phyloP scores from a whole-genome alignment of 345 rosid species.

The Gossypium arboreum region DNA sequence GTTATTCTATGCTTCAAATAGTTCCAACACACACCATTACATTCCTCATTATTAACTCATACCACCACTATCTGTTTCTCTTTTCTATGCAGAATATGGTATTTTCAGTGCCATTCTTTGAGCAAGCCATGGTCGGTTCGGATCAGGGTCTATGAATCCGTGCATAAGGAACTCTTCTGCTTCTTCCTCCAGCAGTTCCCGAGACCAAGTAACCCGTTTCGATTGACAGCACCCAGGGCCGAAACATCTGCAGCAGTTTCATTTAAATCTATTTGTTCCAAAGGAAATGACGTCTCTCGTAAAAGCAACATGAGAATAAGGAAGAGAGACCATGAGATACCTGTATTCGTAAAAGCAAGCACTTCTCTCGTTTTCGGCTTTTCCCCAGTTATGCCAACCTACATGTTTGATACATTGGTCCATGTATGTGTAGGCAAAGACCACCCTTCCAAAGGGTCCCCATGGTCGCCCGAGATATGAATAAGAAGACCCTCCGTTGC shows the following conservation, averaged over 20 bases:
- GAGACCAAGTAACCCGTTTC: slow-evolving; percentile 70
- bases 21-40: neutral
- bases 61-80: neutral
- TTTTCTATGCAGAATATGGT: slow-evolving; percentile 59
- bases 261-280: neutral
- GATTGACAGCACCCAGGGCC: slow-evolving; percentile 82
- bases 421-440: slow-evolving; percentile 74
- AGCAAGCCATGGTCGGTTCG: slow-evolving; percentile 76
- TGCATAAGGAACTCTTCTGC: slow-evolving; percentile 74
- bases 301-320: neutral
- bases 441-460: slow-evolving; percentile 97
- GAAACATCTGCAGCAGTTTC: slow-evolving; percentile 54
- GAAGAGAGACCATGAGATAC: slow-evolving; percentile 28
- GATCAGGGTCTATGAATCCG: slow-evolving; percentile 74
- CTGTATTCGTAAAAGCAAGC: slow-evolving; percentile 96
- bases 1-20: neutral
- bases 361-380: slow-evolving; percentile 83
- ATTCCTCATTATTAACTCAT: neutral
- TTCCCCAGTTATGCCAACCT: slow-evolving; percentile 96
- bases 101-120: slow-evolving; percentile 63
- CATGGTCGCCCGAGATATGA: slow-evolving; percentile 82
- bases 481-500: slow-evolving; percentile 65
- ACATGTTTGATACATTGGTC: slow-evolving; percentile 61
- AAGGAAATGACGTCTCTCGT: too few species aligned
- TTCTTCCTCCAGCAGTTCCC: slow-evolving; percentile 89